Base-by-base conservation (phyloP, 75 land plant genomes). In the Sequoiadendron giganteum region DNA sequence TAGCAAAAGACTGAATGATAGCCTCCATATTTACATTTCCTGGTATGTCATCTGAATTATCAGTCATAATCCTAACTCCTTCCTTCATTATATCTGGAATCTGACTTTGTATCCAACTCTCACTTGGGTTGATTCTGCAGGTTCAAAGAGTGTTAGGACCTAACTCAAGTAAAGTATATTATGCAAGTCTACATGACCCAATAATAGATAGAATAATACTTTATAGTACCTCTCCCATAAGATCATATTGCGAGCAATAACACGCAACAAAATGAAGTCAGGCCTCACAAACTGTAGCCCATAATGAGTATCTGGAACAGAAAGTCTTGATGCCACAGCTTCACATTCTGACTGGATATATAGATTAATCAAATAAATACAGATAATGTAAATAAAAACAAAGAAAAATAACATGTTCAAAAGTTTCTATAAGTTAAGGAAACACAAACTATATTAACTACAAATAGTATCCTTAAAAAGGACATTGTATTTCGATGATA, bases 241-340 rank as follows among this genome's bases (percentile, higher is more conserved):
- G 48, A 97, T 96, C 78, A 98, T 79, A 90, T 97, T 98, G 34
- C 98, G 95, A 82, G 99, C 99, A 90, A 98, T 92, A 76, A 97
- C 92, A 40, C 99, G 96, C 68, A 98, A 94, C 92, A 98, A 89
- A 55, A 98, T 93, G 88, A 98, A 97, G 85, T 98, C 99, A 88
- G 99, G 99, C 86, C 99, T 92, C 87, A 98, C 99, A 94, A 95
- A 97, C 90, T 97, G 98, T 83, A 98, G 93, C 13, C 96, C 97
- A 87, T 95, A 98, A 87, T 92, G 92, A 54, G 98, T 97, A 42
- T 89, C 90, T 18, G 99, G 99, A 90, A 97, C 91, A 49, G 95
- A 92, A 86, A 98, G 94, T 89, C 95, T 91, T 75, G 98, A 92
- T 65, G 95, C 98, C 76, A 98, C 92, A 34, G 73, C 90, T 87